Conservation (phyloP, 2,329 filamentous ascomycete species). For the Sordariomycetes sp. region DNA sequence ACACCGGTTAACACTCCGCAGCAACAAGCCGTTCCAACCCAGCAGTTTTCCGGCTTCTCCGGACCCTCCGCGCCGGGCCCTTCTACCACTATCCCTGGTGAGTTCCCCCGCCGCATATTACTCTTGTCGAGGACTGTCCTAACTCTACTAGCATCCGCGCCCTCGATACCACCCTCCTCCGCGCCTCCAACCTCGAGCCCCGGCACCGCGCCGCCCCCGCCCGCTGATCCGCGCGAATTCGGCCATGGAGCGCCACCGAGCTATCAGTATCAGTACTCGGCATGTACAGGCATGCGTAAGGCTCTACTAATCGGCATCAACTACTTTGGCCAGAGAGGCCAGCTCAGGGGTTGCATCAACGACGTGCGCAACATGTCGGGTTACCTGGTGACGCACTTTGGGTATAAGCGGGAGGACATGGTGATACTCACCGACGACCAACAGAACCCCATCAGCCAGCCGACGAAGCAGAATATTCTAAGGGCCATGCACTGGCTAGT, state of each 20-base stretch:
- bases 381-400: conserved; percentile 79
- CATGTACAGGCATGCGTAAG: conserved; percentile 78
- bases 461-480: conserved; percentile 88
- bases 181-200: not conserved
- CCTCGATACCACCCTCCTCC: not conserved
- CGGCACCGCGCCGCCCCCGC: conserved; percentile 43
- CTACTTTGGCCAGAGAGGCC: conserved; percentile 85
- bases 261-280: conserved; percentile 83
- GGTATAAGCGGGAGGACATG: conserved; percentile 93
- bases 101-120: not conserved
- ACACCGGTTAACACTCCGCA: not conserved
- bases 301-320: conserved; percentile 90
- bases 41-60: not conserved
- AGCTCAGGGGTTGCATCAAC: conserved; percentile 89
- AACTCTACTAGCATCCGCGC: not conserved
- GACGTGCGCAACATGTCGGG: conserved; percentile 95
- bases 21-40: not conserved
- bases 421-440: conserved; percentile 93
- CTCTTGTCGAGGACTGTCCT: not conserved
- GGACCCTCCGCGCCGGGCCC: not conserved
- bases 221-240: conserved; percentile 54
- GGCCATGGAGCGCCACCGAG: conserved; percentile 66
- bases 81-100: not conserved
- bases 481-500: conserved; percentile 97
- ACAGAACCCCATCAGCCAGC: conserved; percentile 93